Base-by-base conservation (phyloP, 257 asterid species). In the Solanum okadae region DNA sequence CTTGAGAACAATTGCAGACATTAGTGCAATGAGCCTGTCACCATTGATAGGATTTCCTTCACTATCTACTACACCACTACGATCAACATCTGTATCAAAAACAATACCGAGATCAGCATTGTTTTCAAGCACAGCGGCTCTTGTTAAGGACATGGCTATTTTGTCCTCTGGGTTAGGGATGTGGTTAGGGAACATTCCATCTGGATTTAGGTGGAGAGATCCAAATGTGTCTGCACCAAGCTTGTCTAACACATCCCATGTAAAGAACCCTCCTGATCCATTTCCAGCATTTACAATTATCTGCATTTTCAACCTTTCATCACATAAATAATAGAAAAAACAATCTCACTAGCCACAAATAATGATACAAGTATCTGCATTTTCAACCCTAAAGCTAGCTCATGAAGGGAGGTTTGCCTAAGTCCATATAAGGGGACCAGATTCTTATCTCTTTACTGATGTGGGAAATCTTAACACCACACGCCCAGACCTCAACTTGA, bases 161-260 rank as follows among this genome's bases (percentile, higher is more conserved):
- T 95, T 94, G 95, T 96, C 99, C 87, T 95, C 99, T 0, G 99
- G 99, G 59, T 96, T 96, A 31, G 99, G 99, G 20, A 96, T 95
- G 93, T 96, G 99, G 91, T 96, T 96, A 0, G 99, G 98, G 91
- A 96, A 96, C 98, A 95, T 95, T 56, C 99, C 99, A 56, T 96
- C 98, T 0, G 99, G 99, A n/a, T 89, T 92, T 22, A 96, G 98
- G 87, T 96, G 94, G 44, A 96, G 95, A 0, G 98, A 96, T 5
- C 99, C 98, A 79, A 96, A 96, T 10, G 99, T 95, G 92, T 96
- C 98, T 22, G 99, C 99, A 79, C 99, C 98, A 0, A 96, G 96
- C 92, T 92, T 95, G 93, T 96, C 99, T 12, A 96, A 83, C 13
- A 96, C 99, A 59, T 93, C 96, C 94, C 94, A 96, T 3, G 99